Percentiles rank a stretch among this genome's conserved stretches.
Evolutionary conservation across 1,284 basidiomycete genomes (phyloP).

Genomic region (Boletus calvinii): DNA sequence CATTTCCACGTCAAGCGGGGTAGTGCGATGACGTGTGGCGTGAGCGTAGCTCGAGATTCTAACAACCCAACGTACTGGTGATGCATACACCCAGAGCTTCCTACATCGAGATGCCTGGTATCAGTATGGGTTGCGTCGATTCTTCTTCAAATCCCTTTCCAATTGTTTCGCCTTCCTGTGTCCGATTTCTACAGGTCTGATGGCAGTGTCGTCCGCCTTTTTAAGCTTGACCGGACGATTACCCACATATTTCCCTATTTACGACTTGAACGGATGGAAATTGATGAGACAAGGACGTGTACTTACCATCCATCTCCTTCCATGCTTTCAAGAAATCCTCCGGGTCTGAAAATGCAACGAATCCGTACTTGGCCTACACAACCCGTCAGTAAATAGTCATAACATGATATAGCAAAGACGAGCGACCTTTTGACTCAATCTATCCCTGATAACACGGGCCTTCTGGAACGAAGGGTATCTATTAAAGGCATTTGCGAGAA

Average conservation of each 20-base stretch:
- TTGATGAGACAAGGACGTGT: not conserved
- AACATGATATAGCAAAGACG: not conserved
- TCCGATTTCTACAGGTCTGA: conserved; percentile 91
- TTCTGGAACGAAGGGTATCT: conserved; percentile 93
- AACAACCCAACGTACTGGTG: conserved; percentile 30
- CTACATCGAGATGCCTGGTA: conserved; percentile 7
- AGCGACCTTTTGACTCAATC: conserved; percentile 81
- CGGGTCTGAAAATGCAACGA: conserved; percentile 97
- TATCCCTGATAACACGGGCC: conserved; percentile 92
- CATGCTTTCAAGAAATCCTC: conserved; percentile 98
- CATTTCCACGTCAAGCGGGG: conserved; percentile 4
- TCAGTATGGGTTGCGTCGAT: conserved; percentile 73
- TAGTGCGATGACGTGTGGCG: conserved; percentile 11
- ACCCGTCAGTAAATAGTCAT: conserved; percentile 4
- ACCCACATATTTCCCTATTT: conserved; percentile 90
- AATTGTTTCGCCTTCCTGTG: conserved; percentile 83
- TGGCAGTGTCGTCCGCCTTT: conserved; percentile 80
- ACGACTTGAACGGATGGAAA: conserved; percentile 10
- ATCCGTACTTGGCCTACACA: conserved; percentile 89
- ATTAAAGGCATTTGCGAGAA: conserved; percentile 88
- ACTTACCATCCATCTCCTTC: conserved; percentile 98
- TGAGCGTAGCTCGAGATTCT: conserved; percentile 24
- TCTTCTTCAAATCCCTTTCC: conserved; percentile 81
- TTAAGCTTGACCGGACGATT: conserved; percentile 91
- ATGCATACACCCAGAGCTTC: conserved; percentile 9